Conservation (phyloP, 2,329 filamentous ascomycete genomes). For the Microdochium nivale region DNA sequence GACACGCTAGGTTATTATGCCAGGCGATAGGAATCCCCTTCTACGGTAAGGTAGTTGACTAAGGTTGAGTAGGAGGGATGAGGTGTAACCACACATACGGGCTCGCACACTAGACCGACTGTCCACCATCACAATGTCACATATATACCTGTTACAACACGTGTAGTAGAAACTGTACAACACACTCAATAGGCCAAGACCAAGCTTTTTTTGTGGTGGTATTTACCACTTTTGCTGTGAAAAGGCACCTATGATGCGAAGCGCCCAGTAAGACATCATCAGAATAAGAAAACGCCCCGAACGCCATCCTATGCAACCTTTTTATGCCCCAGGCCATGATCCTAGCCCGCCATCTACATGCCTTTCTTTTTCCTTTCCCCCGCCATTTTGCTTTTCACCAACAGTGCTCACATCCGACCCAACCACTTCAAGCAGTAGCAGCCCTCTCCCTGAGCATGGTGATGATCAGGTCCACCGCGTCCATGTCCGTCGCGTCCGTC, state of each 20-base stretch:
- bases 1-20: slow-evolving; percentile 71
- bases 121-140: no score
- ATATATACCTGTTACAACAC: no score
- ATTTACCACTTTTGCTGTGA: no score
- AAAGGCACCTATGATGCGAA: no score
- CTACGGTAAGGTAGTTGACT: slow-evolving; percentile 57
- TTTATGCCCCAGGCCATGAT: not conserved
- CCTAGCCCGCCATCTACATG: not conserved
- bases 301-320: no score
- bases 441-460: slow-evolving; percentile 51
- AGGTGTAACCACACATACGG: not conserved
- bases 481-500: slow-evolving; percentile 83
- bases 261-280: no score
- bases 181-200: no score
- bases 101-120: no score
- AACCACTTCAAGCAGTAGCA: slow-evolving; percentile 17
- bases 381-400: not conserved
- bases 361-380: not conserved
- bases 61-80: slow-evolving; percentile 5
- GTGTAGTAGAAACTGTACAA: no score
- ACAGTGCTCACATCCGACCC: not conserved
- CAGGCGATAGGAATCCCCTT: slow-evolving; percentile 71
- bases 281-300: no score
- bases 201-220: no score
- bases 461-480: slow-evolving; percentile 70